Conservation (phyloP, 805 yeast genomes). For the Wickerhamiella cacticola region DNA sequence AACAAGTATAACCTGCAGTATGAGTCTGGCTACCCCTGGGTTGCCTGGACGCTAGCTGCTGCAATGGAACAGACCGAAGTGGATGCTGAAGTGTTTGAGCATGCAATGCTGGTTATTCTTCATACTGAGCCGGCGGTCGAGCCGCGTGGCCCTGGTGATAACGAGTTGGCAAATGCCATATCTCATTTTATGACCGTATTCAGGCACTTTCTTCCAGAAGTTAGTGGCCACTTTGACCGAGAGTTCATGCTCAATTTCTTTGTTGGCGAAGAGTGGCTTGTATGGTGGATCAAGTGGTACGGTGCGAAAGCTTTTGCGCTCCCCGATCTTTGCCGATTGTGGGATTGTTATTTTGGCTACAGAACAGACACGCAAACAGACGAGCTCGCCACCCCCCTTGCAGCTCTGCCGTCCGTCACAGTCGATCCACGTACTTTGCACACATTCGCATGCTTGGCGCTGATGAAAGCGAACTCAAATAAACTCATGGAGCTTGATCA, state of each 20-base stretch:
- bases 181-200: constrained; percentile 49
- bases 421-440: constrained; percentile 30
- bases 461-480: constrained; percentile 67
- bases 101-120: constrained; percentile 59
- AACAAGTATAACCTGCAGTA: constrained; percentile 71
- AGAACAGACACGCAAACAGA: constrained; percentile 16
- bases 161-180: constrained; percentile 15
- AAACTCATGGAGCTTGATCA: constrained; percentile 79
- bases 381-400: constrained; percentile 1
- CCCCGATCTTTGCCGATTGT: constrained; percentile 70
- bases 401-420: constrained; percentile 4
- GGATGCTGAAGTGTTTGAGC: constrained; percentile 48
- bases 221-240: constrained; percentile 62
- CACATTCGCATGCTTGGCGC: constrained; percentile 62
- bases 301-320: constrained; percentile 79
- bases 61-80: constrained; percentile 61
- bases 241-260: constrained; percentile 57
- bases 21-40: constrained; percentile 76
- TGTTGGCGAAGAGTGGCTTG: constrained; percentile 73
- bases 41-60: constrained; percentile 76
- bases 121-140: constrained; percentile 32
- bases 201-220: constrained; percentile 56
- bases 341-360: constrained; percentile 84
- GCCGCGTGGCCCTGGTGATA: constrained; percentile 24
- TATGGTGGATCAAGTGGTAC: constrained; percentile 90